Evolutionary conservation across 2,329 filamentous ascomycete genomes (phyloP), one percentile per base, ranked within the genome.

Genomic region (Phialocephala subalpina): DNA sequence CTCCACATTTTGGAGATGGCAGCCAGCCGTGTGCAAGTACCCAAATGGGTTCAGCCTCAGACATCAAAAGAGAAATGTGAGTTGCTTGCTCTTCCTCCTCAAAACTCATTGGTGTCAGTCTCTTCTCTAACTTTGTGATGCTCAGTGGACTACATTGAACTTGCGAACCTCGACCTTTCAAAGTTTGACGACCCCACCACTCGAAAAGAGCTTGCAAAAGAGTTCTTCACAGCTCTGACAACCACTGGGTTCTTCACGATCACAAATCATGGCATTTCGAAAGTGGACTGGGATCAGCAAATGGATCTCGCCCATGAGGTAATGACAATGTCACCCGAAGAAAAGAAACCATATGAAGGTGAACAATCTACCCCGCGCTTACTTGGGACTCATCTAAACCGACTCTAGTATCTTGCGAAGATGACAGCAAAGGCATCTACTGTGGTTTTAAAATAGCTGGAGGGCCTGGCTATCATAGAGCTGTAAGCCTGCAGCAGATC

Each of bases 131-230:
- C 4, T 6, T n/a, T 14, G 12, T 6, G 3, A 42, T n/a, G 14
- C 47, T 25, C 47, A 52, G 47, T 52, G 47, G 47, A 8, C 20
- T 52, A 52, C 47, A 29, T 52, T 25, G 20, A 25, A 8, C 47
- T 52, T 20, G 47, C 25, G 12, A 52, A 52, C 14, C n/a, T 52
- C 4, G 47, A 52, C n/a, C 25, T 52, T 22, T 52, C 47, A 52
- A 52, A 52, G 22, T 52, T 52, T 20, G 47, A 52, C 20, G 25
- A 52, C 47, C 47, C n/a, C 3, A 29, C 9, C 7, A 52, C 18
- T 25, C n/a, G 47, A 52, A 52, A 52, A 52, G 47, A 52, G 11
- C 47, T 52, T 20, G 47, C 47, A 20, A 52, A 52, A 5, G 47
- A 52, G n/a, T 29, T 52, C 25, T 29, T 52, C 47, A 29, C n/a